Conservation (phyloP, 1,284 basidiomycete species). For the Puccinia polysora region DNA sequence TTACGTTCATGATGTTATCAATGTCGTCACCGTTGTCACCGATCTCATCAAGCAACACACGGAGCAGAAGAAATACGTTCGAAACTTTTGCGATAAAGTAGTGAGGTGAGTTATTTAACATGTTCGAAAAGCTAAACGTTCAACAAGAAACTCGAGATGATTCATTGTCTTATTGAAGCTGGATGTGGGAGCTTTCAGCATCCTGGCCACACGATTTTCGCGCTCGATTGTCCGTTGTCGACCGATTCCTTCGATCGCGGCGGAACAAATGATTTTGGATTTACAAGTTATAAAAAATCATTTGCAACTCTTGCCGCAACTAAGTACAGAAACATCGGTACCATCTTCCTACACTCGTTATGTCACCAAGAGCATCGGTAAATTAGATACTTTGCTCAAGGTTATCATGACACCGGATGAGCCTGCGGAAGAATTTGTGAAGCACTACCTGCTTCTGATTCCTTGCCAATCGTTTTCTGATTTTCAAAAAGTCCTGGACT, state of each 20-base stretch:
- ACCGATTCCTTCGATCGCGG: slow-evolving; percentile 80
- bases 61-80: slow-evolving; percentile 85
- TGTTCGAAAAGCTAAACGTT: background rate
- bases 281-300: slow-evolving; percentile 79
- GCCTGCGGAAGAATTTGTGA: slow-evolving; percentile 84
- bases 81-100: slow-evolving; percentile 86
- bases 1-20: slow-evolving; percentile 71
- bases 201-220: slow-evolving; percentile 76
- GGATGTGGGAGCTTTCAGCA: slow-evolving; percentile 56
- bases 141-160: background rate
- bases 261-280: slow-evolving; percentile 90
- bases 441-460: slow-evolving; percentile 86
- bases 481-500: slow-evolving; percentile 73
- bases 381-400: slow-evolving; percentile 83
- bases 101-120: slow-evolving; percentile 62
- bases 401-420: slow-evolving; percentile 90
- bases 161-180: background rate
- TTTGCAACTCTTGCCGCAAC: slow-evolving; percentile 68
- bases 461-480: slow-evolving; percentile 88
- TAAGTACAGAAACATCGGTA: slow-evolving; percentile 42
- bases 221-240: slow-evolving; percentile 78
- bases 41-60: slow-evolving; percentile 67
- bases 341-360: slow-evolving; percentile 67
- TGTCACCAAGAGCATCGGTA: slow-evolving; percentile 70
- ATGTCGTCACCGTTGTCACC: slow-evolving; percentile 62